Evolutionary conservation across 768 basidiomycete genomes (phyloP).

Genomic region (Lactifluus subvellereus): DNA sequence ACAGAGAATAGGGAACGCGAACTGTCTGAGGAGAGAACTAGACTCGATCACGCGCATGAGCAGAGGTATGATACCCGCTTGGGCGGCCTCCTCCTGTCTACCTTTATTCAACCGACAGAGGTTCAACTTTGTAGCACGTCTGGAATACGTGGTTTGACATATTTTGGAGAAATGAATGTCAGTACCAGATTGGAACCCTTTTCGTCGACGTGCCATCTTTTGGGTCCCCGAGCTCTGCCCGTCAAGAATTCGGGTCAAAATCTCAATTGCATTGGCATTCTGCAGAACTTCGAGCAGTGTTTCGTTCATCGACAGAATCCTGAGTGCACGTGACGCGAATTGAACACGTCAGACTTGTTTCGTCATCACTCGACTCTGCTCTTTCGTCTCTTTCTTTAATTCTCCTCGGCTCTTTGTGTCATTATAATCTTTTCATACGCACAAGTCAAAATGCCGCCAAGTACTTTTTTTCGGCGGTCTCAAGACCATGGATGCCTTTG

Average conservation of each 20-base stretch:
- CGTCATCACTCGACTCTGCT: too few relatives aligned
- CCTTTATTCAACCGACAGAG: conserved; percentile 92
- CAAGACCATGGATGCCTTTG: conserved; percentile 97
- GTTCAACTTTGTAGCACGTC: conserved; percentile 93
- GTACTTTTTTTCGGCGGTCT: conserved; percentile 67
- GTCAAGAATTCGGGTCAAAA: conserved; percentile 78
- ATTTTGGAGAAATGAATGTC: conserved; percentile 50
- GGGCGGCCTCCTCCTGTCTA: conserved; percentile 94
- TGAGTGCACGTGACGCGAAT: too few relatives aligned
- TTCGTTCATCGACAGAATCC: conserved; percentile 82
- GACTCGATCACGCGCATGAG: conserved; percentile 84
- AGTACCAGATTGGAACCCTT: neutral
- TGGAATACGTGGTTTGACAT: conserved; percentile 97
- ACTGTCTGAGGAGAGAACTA: conserved; percentile 91
- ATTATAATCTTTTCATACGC: neutral
- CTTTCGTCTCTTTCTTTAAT: too few relatives aligned
- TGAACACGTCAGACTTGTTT: too few relatives aligned
- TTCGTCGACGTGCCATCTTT: conserved; percentile 55
- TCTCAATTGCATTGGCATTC: conserved; percentile 92
- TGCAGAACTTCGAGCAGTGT: conserved; percentile 88
- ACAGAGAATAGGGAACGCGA: conserved; percentile 93
- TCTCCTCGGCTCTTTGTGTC: too few relatives aligned
- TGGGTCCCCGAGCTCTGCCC: conserved; percentile 74
- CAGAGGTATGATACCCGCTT: conserved; percentile 90
- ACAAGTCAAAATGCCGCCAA: conserved; percentile 54